Base-by-base conservation (phyloP, 208 protist species). In the Crithidia sp. region DNA sequence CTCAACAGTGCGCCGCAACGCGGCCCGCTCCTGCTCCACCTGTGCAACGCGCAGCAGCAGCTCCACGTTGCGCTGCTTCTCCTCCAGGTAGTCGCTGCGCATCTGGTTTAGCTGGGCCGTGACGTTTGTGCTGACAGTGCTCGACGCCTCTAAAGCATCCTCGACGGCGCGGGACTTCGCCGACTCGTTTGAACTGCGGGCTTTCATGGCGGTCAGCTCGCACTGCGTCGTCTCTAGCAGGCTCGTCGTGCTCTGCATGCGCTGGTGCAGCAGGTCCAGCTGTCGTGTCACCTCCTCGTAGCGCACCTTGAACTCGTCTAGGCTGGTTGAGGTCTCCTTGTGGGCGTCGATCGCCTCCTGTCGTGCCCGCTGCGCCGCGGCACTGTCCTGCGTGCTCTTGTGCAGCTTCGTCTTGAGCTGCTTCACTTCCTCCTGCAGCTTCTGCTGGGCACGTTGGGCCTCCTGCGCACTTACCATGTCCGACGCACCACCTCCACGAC, bases 31-130 rank as follows among this genome's bases (percentile, higher is more conserved):
- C 73, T 91, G 77, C 58, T 91, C 85, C 28, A 82, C 56, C 49
- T 79, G 61, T 14, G 83, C 82, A 7, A 90, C 74, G 5, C 82
- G 87, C 66, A 93, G 55, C 13, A 95, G 81, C n/a, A 95, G 69
- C 60, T 91, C 64, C 7, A 93, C 84, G 45, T 89, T 95, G n/a
- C 75, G 68, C 64, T 90, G 84, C 75, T 95, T 95, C 63, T 95
- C 90, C 28, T 70, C 58, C 10, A 91, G 72, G 78, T 95, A 95
- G 53, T 81, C 85, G 58, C 49, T 75, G 19, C 86, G 87, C 40
- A 74, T 65, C 39, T 84, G 59, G 17, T 82, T 71, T 5, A 92
- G 74, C 68, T 95, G 84, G 17, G 77, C 63, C 9, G 66, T 41
- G 84, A 36, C 43, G 47, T 5, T 63, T 4, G 44, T 41, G 45